Base-by-base conservation (phyloP, 495 filamentous ascomycete genomes). In the Penicillium turbatum region DNA sequence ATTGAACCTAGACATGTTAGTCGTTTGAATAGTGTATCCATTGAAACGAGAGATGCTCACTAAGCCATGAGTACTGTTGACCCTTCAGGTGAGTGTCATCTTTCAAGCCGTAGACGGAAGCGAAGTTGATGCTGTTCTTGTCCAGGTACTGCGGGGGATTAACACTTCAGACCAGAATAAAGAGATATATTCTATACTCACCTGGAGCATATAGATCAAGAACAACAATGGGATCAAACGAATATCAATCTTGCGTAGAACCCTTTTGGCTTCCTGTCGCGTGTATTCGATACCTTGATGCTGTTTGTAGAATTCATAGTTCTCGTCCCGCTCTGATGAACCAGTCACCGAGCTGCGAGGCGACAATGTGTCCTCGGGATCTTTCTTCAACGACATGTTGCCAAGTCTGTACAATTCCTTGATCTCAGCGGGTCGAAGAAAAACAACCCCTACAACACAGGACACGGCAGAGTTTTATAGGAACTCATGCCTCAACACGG, bases 51-150 rank as follows among this genome's bases (percentile, higher is more conserved):
- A 24, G 21, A 12, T 13, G 26, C 60, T 17, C 45, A 66, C 70
- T 62, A 0, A 81, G 71, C 82, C 82, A 86, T 16, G 77, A 77
- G 60, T 82, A 84, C 26, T 85, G 74, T 53, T 82, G 75, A 11
- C 80, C 81, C 0, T 69, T 59, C 11, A 84, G 53, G 32, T 78
- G 45, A 0, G 79, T 80, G 5, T 72, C 82, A 49, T 73, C 56
- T 41, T 80, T 71, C 27, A 84, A 54, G 0, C 81, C 82, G 56
- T 79, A 84, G 0, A 82, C 79, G n/a, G 76, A 79, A 2, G 82
- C 78, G 53, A 79, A 86, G 53, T 80, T 82, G 61, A 85, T 75
- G 24, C 73, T 77, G 31, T 78, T 77, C 62, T 86, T 86, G 54
- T 86, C 82, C 6, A 84, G 65, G 49, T 82, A 85, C 63, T 82